A percentile compares a stretch with the other conserved stretches of the same genome.
Conservation (phyloP, 257 asterid species). For the Fraxinus americana region DNA sequence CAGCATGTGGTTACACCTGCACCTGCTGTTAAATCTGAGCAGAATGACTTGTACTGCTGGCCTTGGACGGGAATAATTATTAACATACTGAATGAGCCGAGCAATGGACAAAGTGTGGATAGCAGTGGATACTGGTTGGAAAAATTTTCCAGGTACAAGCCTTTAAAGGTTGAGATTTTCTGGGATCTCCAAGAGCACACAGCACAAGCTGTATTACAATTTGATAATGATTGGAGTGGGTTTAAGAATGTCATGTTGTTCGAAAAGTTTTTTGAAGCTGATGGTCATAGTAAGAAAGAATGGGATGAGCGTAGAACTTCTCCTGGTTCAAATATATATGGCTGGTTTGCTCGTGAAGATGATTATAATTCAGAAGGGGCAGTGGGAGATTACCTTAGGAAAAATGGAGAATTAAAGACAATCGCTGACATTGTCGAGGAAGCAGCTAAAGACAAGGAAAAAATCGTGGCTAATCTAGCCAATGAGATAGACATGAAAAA, state of each 20-base stretch:
- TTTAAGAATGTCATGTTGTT: conserved; percentile 62
- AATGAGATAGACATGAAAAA: conserved; percentile 69
- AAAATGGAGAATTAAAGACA: conserved; percentile 46
- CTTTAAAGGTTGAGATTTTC: conserved; percentile 47
- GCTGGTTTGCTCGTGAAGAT: conserved; percentile 71
- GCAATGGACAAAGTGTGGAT: conserved; percentile 31
- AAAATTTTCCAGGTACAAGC: conserved; percentile 50
- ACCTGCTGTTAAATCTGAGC: conserved; percentile 42
- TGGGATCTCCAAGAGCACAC: conserved; percentile 36
- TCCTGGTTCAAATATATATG: conserved; percentile 46
- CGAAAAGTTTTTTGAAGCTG: conserved; percentile 59
- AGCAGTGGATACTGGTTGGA: conserved; percentile 44
- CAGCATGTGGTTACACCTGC: conserved; percentile 39
- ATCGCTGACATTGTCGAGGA: conserved; percentile 48
- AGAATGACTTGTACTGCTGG: conserved; percentile 66
- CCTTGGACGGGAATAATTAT: conserved; percentile 81
- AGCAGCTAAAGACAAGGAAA: conserved; percentile 44
- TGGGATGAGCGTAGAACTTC: conserved; percentile 40
- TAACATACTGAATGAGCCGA: conserved; percentile 46
- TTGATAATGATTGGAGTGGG: conserved; percentile 65
- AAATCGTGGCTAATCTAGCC: conserved; percentile 58
- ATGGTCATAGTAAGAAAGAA: conserved; percentile 47
- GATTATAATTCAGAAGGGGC: conserved; percentile 60
- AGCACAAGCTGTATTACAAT: conserved; percentile 49
- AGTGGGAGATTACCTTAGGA: conserved; percentile 59